Percentiles rank a stretch among this genome's conserved stretches.
Conservation (phyloP, 331 rosid genomes). For the Rosa hybrid region DNA sequence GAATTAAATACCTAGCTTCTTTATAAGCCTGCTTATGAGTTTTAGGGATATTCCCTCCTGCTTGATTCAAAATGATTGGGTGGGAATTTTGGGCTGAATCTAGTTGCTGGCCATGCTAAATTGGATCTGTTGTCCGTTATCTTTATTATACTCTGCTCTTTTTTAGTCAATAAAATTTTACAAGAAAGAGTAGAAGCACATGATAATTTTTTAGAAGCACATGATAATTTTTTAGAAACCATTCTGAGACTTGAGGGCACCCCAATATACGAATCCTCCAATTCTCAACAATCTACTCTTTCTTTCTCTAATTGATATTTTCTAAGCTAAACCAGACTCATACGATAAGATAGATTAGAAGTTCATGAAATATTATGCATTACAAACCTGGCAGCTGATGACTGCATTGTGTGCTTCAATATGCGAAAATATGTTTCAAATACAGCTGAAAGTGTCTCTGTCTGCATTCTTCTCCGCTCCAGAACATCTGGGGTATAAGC, state of each 20-base stretch:
- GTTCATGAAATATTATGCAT: neutral
- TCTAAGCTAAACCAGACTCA: constrained; percentile 6
- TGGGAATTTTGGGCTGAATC: neutral
- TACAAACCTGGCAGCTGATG: constrained; percentile 50
- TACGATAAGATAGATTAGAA: neutral
- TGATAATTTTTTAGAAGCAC: neutral
- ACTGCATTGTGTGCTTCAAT: constrained; percentile 73
- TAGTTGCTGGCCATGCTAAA: no score
- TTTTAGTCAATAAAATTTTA: no score
- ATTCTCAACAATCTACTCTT: neutral
- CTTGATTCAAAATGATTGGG: neutral
- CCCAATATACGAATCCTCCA: no score
- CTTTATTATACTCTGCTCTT: neutral
- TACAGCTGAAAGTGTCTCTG: constrained; percentile 86
- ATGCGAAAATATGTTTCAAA: constrained; percentile 92
- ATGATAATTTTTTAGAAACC: neutral
- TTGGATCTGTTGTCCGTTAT: neutral
- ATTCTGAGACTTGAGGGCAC: neutral
- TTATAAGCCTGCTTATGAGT: neutral
- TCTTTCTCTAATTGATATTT: neutral
- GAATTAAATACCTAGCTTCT: neutral
- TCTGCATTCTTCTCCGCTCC: constrained; percentile 76
- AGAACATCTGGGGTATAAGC: constrained; percentile 64
- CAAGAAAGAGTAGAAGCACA: no score
- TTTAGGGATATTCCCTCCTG: neutral